These are phyloP conservation scores for Elasticomyces elasticus DNA, from an alignment of 495 filamentous ascomycete genomes.

Conservation along the genomic window DNA sequence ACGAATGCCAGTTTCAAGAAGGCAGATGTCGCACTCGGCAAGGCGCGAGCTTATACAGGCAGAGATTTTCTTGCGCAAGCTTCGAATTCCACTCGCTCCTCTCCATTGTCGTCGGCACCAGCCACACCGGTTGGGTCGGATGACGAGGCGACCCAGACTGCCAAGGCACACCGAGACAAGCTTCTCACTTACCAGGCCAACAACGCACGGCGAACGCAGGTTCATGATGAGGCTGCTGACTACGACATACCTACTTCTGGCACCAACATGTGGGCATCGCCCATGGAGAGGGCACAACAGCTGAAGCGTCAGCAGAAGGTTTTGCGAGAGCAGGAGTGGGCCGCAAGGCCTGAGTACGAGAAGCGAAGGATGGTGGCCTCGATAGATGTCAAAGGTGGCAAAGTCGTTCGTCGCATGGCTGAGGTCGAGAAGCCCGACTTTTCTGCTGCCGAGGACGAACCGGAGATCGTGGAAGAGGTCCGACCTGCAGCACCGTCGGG, in stretches of 20 bases:
- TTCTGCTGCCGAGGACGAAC: background rate
- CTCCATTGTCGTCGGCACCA: conserved; percentile 35
- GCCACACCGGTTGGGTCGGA: conserved; percentile 33
- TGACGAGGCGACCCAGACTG: conserved; percentile 37
- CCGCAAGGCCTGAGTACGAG: conserved; percentile 82
- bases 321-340: conserved; percentile 80
- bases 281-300: conserved; percentile 75
- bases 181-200: conserved; percentile 77
- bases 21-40: conserved; percentile 46
- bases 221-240: conserved; percentile 88
- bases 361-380: conserved; percentile 80
- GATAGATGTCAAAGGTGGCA: conserved; percentile 45
- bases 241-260: conserved; percentile 66
- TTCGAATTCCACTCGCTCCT: conserved; percentile 24
- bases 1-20: conserved; percentile 58
- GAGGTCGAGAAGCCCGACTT: conserved; percentile 12
- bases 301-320: conserved; percentile 86
- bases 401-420: conserved; percentile 9
- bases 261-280: conserved; percentile 76
- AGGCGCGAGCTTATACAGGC: conserved; percentile 24
- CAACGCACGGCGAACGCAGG: conserved; percentile 76
- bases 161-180: conserved; percentile 70
- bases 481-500: background rate
- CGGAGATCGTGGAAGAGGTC: background rate
- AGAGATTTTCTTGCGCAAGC: conserved; percentile 22